Percentiles rank a stretch among this genome's conserved stretches.
These are phyloP conservation scores for Harrya chromipes DNA, from an alignment of 768 basidiomycete genomes.

Conservation along the genomic window DNA sequence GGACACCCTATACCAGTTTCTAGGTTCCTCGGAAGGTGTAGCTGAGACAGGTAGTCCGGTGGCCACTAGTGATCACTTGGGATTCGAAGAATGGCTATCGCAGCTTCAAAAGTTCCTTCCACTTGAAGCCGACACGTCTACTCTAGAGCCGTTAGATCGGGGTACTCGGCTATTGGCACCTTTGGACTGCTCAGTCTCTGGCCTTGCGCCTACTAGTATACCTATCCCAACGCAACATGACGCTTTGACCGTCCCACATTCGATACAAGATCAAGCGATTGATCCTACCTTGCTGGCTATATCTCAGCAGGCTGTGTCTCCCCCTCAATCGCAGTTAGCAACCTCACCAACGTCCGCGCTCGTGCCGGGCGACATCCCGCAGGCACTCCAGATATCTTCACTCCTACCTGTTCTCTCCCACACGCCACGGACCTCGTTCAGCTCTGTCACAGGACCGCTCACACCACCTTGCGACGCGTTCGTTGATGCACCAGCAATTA, in stretches of 20 bases:
- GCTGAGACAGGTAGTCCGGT: slow-evolving; percentile 7
- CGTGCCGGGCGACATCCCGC: not conserved
- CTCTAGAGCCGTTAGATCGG: slow-evolving; percentile 10
- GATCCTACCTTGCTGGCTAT: slow-evolving; percentile 34
- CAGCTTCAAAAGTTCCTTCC: slow-evolving; percentile 46
- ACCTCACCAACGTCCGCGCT: not conserved
- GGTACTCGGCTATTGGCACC: not conserved
- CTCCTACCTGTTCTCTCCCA: slow-evolving; percentile 20
- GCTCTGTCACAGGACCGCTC: slow-evolving; percentile 28
- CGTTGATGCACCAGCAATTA: slow-evolving; percentile 4
- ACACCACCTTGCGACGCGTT: slow-evolving; percentile 22
- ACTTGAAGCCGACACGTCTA: slow-evolving; percentile 4
- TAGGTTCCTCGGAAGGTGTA: slow-evolving; percentile 30
- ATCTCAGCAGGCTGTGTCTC: slow-evolving; percentile 12
- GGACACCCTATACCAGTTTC: slow-evolving; percentile 34
- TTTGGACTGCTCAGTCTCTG: slow-evolving; percentile 1
- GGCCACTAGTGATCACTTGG: slow-evolving; percentile 33
- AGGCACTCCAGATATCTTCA: slow-evolving; percentile 1
- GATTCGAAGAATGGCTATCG: slow-evolving; percentile 51
- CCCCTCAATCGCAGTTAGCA: slow-evolving; percentile 2
- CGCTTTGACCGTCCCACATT: not conserved
- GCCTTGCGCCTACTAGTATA: not conserved
- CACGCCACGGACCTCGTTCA: slow-evolving; percentile 32
- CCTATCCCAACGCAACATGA: not conserved
- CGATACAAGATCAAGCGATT: slow-evolving; percentile 24